Evolutionary conservation across 2,329 filamentous ascomycete genomes (phyloP).

Genomic region (Fusarium pininemorale): DNA sequence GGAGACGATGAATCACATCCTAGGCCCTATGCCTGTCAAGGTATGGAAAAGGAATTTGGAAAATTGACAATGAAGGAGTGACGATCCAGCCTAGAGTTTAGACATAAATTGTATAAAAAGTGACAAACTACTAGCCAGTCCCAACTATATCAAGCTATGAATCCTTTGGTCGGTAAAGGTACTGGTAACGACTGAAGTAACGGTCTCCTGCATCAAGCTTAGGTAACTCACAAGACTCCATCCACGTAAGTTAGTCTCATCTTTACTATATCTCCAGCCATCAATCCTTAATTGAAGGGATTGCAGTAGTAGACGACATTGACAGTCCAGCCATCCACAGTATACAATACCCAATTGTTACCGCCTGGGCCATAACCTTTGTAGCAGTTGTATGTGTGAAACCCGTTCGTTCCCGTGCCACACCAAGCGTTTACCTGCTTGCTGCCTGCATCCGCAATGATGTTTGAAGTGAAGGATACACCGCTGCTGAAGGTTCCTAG

Average conservation of each 20-base stretch:
- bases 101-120: not conserved
- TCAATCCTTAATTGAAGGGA: not conserved
- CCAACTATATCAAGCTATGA: too few relatives aligned
- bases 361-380: not conserved
- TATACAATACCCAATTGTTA: not conserved
- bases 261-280: not conserved
- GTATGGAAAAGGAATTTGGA: not conserved
- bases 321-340: not conserved
- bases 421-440: not conserved
- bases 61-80: not conserved
- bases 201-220: too few relatives aligned
- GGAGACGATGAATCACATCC: not conserved
- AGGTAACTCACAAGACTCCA: too few relatives aligned
- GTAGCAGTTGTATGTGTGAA: not conserved
- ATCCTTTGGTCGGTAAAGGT: too few relatives aligned
- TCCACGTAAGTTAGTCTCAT: too few relatives aligned
- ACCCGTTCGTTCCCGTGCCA: constrained; percentile 3
- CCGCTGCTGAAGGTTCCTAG: not conserved
- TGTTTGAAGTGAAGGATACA: constrained; percentile 1
- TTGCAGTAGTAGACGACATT: not conserved
- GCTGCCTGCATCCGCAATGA: not conserved
- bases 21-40: not conserved
- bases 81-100: not conserved
- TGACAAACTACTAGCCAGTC: not conserved
- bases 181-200: too few relatives aligned